Conservation (phyloP, 2,329 filamentous ascomycete genomes). For the Talaromyces pinophilus region DNA sequence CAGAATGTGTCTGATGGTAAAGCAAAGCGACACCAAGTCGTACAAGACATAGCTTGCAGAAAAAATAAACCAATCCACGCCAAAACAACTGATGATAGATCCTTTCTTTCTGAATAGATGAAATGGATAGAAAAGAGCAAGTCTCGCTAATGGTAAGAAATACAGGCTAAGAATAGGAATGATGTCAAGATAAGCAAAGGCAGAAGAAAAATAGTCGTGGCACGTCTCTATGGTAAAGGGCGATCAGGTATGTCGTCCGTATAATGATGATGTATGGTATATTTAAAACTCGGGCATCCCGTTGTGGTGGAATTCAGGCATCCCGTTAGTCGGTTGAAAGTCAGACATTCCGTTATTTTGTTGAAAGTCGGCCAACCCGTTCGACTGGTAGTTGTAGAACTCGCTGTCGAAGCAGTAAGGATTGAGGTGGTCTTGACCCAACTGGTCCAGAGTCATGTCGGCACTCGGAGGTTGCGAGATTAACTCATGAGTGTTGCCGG, state of each 20-base stretch:
- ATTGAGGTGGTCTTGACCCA: slow-evolving; percentile 18
- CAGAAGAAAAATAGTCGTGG: slow-evolving; percentile 13
- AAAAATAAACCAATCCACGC: slow-evolving; percentile 3
- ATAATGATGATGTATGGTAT: slow-evolving; percentile 11
- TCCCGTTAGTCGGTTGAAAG: slow-evolving; percentile 12
- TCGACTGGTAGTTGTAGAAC: slow-evolving; percentile 14
- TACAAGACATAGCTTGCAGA: slow-evolving; percentile 8
- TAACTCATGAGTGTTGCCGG: slow-evolving; percentile 3
- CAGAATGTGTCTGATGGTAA: slow-evolving; percentile 6
- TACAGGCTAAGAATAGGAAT: slow-evolving; percentile 18
- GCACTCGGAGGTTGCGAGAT: slow-evolving; percentile 16
- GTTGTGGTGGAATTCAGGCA: slow-evolving; percentile 1
- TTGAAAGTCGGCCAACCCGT: slow-evolving; percentile 12
- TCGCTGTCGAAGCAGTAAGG: slow-evolving; percentile 23
- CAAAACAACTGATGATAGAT: slow-evolving; percentile 7
- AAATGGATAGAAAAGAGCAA: slow-evolving; percentile 2
- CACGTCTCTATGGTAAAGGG: slow-evolving; percentile 10
- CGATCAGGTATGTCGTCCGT: slow-evolving; percentile 6
- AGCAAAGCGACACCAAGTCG: slow-evolving; percentile 1
- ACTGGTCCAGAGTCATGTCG: slow-evolving; percentile 21
- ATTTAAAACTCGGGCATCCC: background rate
- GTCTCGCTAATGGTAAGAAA: slow-evolving; percentile 19
- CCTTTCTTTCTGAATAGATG: slow-evolving; percentile 7
- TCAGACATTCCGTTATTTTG: slow-evolving; percentile 15
- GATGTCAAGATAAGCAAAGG: background rate